A percentile compares a stretch with the other conserved stretches of the same genome.
These are phyloP conservation scores for Leucogyrophana mollusca DNA, from an alignment of 768 basidiomycete species.

Conservation along the genomic window DNA sequence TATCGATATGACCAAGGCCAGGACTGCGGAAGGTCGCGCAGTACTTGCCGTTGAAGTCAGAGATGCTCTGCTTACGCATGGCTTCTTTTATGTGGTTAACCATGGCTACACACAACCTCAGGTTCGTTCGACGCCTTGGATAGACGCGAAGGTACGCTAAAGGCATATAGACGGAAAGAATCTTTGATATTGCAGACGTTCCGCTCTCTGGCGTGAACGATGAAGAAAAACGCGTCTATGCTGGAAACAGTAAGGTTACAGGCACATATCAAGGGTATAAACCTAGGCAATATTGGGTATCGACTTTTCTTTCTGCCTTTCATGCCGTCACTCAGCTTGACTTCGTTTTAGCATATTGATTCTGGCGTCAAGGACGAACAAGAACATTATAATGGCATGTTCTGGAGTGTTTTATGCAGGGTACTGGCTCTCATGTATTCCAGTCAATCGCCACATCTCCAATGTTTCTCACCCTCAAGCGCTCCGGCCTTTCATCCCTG, in stretches of 20 bases:
- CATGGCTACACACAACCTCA: slow-evolving; percentile 39
- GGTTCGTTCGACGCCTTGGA: slow-evolving; percentile 11
- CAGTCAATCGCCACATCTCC: slow-evolving; percentile 35
- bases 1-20: slow-evolving; percentile 46
- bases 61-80: slow-evolving; percentile 44
- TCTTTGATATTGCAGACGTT: slow-evolving; percentile 49
- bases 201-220: slow-evolving; percentile 40
- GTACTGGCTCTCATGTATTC: no score
- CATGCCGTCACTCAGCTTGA: background rate
- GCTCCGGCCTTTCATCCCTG: slow-evolving; percentile 35
- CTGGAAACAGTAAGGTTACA: slow-evolving; percentile 38
- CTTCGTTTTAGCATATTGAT: slow-evolving; percentile 68
- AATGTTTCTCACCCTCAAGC: slow-evolving; percentile 34
- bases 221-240: slow-evolving; percentile 44
- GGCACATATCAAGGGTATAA: slow-evolving; percentile 57
- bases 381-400: slow-evolving; percentile 59
- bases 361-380: slow-evolving; percentile 62
- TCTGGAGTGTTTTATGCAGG: background rate
- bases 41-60: slow-evolving; percentile 39
- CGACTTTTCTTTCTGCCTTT: background rate
- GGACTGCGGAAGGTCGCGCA: slow-evolving; percentile 35
- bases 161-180: slow-evolving; percentile 37
- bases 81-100: slow-evolving; percentile 42
- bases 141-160: background rate
- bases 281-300: slow-evolving; percentile 48